Base-by-base conservation (phyloP, 768 basidiomycete genomes). In the Rhizopogon vinicolor region DNA sequence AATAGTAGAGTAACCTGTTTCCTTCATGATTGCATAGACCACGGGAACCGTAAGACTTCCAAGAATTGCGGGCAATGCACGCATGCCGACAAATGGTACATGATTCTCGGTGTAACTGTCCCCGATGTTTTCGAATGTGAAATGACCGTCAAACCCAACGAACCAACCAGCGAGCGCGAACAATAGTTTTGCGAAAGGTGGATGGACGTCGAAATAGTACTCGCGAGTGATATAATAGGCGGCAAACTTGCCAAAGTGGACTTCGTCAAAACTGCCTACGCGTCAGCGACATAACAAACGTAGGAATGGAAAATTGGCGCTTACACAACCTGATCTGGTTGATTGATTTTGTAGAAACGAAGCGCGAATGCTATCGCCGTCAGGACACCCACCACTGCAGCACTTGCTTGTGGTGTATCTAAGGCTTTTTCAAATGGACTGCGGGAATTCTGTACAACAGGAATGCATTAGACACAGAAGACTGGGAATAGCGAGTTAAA, bases 171-270 rank as follows among this genome's bases (percentile, higher is more conserved):
- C 91, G 35, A 97, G 80, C 41, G 87, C 97, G 65, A 96, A 92
- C 25, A 99, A 78, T 57, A 99, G 81, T 70, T 99, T 99, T 41
- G 97, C 95, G 51, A 98, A 83, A 2, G 97, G 97, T 39, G 97
- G 97, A 65, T 99, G 97, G 7, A 99, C 96, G 68, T 99, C 97
- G 77, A 99, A 99, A 74, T 98, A 98, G 76, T 98, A 99, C 72
- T 97, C 84, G 60, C 96, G 82, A 44, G 75, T 75, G 67, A 98
- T 86, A 72, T 99, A 99, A 72, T 93, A 91, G 5, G 91, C 84
- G 12, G 97, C 95, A 68, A 99, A 99, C 72, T 98, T 97, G 58
- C 96, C 96, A 67, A 98, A 98, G 68, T 98, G 96, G 12, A 98
- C 96, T 74, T 98, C 95, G 68, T 98, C 95, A 67, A 98, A 98